Evolutionary conservation across 257 asterid genomes (phyloP), one percentile per base, ranked within the genome.

Genomic region (Haberlea rhodopensis): DNA sequence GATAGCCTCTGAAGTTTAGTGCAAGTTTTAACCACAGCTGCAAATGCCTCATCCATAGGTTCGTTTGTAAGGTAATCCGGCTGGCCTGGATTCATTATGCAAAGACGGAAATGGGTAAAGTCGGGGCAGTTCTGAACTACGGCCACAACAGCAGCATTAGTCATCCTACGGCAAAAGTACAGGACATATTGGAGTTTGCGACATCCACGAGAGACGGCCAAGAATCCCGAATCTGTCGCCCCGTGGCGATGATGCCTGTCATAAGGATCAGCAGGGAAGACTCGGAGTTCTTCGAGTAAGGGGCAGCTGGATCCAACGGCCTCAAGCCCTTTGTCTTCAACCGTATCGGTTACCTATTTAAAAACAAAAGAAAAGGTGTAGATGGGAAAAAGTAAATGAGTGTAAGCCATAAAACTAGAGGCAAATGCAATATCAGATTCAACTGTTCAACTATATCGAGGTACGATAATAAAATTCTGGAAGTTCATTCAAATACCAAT

Each of bases 31-130:
- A 73, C 96, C 63, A 90, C 97, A 23, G 96, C 92, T 16, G 87
- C 96, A 5, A 90, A 90, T 55, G 90, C 97, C 82, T 87, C 95
- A 13, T 90, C 96, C 97, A 90, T 87, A 16, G 97, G 90, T 28
- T 82, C 88, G 9, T 82, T 73, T n/a, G 97, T 87, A 26, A 85
- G 69, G 86, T 85, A 68, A 68, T 90, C 97, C 1, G 95, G 90
- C 73, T 81, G 76, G 68, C 74, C 57, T 0, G 95, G 96, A 40
- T 68, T 85, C 95, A 87, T 85, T 31, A 90, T 90, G 88, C 97
- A 90, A 29, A 90, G 96, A 48, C 97, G 95, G 43, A 90, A 90
- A 78, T 90, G 97, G 65, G 97, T 90, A 31, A 90, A 90, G 75
- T 78, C 66, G 1, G 97, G 96, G 77, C 97, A 90, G 65, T 87